A percentile compares a stretch with the other conserved stretches of the same genome.
These are phyloP conservation scores for Trichoderma arundinaceum DNA, from an alignment of 2,329 filamentous ascomycete genomes.

Conservation along the genomic window DNA sequence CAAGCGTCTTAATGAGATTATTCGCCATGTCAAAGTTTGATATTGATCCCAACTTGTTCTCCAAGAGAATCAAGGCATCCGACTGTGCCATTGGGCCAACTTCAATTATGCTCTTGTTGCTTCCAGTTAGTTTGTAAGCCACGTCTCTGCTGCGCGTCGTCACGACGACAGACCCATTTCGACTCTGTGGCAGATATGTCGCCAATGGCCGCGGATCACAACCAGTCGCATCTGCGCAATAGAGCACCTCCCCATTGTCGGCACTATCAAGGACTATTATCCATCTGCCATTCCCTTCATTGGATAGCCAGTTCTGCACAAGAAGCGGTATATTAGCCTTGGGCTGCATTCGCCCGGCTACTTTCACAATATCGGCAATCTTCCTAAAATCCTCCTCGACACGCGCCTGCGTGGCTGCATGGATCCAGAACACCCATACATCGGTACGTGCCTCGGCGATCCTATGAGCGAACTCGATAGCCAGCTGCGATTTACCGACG, in stretches of 20 bases:
- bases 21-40: not conserved
- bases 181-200: conserved; percentile 35
- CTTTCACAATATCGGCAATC: not conserved
- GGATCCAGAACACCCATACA: conserved; percentile 1
- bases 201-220: not conserved
- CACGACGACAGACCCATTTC: conserved; percentile 42
- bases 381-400: not conserved
- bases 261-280: conserved; percentile 5
- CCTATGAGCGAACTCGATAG: conserved; percentile 9
- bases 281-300: conserved; percentile 2
- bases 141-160: conserved; percentile 35
- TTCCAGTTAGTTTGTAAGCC: not conserved
- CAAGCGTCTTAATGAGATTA: not conserved
- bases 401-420: not conserved
- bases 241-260: not conserved
- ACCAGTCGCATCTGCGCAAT: not conserved
- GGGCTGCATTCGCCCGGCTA: not conserved
- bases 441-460: not conserved
- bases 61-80: not conserved
- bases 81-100: not conserved
- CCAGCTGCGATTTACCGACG: conserved; percentile 36
- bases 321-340: conserved; percentile 39
- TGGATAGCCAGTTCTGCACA: conserved; percentile 41
- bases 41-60: not conserved
- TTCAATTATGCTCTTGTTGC: not conserved